Conservation (phyloP, 768 basidiomycete genomes). For the Dendrothele bispora region DNA sequence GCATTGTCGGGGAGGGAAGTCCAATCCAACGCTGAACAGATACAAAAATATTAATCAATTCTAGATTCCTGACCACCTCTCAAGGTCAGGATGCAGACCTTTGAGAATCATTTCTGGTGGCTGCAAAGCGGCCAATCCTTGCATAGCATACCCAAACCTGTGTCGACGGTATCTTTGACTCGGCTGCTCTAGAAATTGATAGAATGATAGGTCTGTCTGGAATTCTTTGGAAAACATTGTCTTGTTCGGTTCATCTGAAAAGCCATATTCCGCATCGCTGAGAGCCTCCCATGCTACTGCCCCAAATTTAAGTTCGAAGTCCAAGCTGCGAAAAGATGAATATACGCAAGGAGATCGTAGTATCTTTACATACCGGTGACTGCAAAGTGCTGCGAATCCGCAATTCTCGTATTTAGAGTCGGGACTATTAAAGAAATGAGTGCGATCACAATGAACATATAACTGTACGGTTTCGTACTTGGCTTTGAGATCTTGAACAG, state of each 20-base stretch:
- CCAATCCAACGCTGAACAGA: constrained; percentile 9
- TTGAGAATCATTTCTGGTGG: background rate
- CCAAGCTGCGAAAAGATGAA: too few species aligned
- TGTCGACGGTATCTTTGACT: background rate
- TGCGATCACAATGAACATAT: too few species aligned
- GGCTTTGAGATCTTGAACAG: constrained; percentile 48
- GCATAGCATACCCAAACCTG: background rate
- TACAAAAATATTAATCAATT: background rate
- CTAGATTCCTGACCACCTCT: background rate
- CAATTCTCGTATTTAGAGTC: too few species aligned
- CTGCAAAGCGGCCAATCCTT: background rate
- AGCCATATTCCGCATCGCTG: background rate
- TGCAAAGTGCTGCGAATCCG: too few species aligned
- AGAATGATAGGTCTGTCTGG: background rate
- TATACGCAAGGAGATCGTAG: too few species aligned
- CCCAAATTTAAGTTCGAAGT: too few species aligned
- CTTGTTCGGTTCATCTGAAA: background rate
- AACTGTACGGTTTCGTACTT: too few species aligned
- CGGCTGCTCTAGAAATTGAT: background rate
- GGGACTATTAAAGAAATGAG: too few species aligned
- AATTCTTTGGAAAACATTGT: background rate
- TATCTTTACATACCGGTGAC: too few species aligned
- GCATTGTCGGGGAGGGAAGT: background rate
- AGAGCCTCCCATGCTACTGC: background rate
- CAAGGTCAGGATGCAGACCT: background rate